These are phyloP conservation scores for Penicillium sumatraense DNA, from an alignment of 2,329 filamentous ascomycete genomes.

Conservation along the genomic window DNA sequence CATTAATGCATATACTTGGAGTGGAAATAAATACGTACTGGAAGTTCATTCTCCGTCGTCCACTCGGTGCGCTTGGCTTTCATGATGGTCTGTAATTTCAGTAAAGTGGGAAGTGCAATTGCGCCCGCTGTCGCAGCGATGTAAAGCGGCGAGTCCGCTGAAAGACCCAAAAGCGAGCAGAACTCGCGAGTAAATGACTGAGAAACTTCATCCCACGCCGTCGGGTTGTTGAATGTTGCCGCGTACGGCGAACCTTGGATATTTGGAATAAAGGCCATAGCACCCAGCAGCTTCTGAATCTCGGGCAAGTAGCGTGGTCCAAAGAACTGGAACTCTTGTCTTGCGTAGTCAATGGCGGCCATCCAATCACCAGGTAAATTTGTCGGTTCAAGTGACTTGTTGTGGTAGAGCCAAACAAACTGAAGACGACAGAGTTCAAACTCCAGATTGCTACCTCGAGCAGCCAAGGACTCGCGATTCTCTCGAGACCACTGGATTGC, in stretches of 20 bases:
- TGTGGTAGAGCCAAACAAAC: constrained; percentile 85
- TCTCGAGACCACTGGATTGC: constrained; percentile 85
- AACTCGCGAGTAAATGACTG: constrained; percentile 92
- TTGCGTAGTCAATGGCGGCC: constrained; percentile 75
- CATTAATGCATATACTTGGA: neutral
- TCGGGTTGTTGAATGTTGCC: constrained; percentile 74
- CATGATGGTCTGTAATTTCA: constrained; percentile 88
- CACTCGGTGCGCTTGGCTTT: constrained; percentile 90
- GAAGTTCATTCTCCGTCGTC: constrained; percentile 89
- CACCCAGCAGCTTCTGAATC: constrained; percentile 78
- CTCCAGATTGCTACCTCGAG: constrained; percentile 86
- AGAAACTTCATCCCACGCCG: constrained; percentile 81
- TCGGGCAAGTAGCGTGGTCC: constrained; percentile 75
- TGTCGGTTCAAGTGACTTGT: constrained; percentile 61
- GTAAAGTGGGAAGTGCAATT: constrained; percentile 83
- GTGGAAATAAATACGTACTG: constrained; percentile 60
- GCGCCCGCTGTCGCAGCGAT: constrained; percentile 90
- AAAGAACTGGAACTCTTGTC: constrained; percentile 74
- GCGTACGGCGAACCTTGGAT: constrained; percentile 77
- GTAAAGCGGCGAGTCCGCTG: constrained; percentile 89
- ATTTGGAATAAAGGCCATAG: constrained; percentile 79
- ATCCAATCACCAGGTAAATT: constrained; percentile 35
- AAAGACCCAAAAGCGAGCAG: constrained; percentile 86
- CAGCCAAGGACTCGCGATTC: constrained; percentile 73
- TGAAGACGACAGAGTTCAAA: constrained; percentile 92